A percentile compares a stretch with the other conserved stretches of the same genome.
phyloP scores from a whole-genome alignment of 2,329 filamentous ascomycete species.

The Aspergillus thermomutatus region DNA sequence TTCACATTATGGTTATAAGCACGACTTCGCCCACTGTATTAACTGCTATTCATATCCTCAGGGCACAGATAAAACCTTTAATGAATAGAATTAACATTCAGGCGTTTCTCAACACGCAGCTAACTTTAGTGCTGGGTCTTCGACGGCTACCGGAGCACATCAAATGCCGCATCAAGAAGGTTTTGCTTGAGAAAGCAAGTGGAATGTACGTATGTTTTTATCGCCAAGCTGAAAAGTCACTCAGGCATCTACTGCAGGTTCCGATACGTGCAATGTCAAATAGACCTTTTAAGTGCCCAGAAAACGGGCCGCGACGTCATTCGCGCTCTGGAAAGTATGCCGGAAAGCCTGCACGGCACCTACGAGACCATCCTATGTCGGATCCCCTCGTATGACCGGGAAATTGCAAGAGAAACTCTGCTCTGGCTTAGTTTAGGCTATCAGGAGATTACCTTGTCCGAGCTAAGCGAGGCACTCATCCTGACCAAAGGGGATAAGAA shows the following conservation, averaged over 20 bases:
- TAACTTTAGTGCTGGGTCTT: not conserved
- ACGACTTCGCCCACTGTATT: not conserved
- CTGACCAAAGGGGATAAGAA: not conserved
- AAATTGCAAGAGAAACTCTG: not conserved
- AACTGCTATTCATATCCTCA: not conserved
- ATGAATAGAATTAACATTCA: not conserved
- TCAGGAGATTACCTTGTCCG: not conserved
- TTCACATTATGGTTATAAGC: not conserved
- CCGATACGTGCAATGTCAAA: not conserved
- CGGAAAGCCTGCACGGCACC: not conserved
- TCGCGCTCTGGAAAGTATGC: not conserved
- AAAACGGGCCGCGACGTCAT: not conserved
- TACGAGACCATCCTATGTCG: not conserved
- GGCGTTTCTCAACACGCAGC: not conserved
- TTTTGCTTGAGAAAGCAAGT: not conserved
- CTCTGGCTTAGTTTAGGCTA: not conserved
- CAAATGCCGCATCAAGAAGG: not conserved
- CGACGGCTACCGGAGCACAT: not conserved
- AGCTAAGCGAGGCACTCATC: not conserved
- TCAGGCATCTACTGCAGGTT: not conserved
- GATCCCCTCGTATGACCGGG: not conserved
- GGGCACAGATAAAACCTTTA: not conserved
- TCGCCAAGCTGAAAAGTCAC: not conserved
- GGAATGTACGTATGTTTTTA: not conserved
- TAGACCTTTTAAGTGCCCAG: not conserved